Percentiles rank a stretch among this genome's conserved stretches.
phyloP scores from a whole-genome alignment of 169 alveolate species.

The Cyclospora cayetanensis region DNA sequence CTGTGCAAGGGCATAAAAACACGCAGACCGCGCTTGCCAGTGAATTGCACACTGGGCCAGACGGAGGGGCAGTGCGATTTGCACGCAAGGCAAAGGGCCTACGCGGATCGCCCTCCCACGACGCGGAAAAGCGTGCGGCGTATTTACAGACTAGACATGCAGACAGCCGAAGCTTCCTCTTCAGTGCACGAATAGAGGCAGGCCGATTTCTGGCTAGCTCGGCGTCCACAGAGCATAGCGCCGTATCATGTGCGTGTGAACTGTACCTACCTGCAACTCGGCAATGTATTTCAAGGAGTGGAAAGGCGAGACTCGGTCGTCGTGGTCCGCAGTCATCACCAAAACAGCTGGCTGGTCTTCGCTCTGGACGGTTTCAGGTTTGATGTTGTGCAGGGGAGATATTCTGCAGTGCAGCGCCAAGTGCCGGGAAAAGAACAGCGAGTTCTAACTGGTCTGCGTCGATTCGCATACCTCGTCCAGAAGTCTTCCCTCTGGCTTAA shows the following conservation, averaged over 20 bases:
- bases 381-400: slow-evolving; percentile 66
- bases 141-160: neutral
- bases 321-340: slow-evolving; percentile 68
- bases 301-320: slow-evolving; percentile 68
- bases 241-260: neutral
- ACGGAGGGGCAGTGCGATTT: too few relatives aligned
- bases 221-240: neutral
- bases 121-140: too few relatives aligned
- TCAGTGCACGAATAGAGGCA: too few relatives aligned
- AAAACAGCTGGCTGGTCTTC: slow-evolving; percentile 38
- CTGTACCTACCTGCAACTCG: slow-evolving; percentile 33
- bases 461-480: too few relatives aligned
- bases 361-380: neutral
- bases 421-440: too few relatives aligned
- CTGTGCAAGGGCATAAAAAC: neutral
- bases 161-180: neutral
- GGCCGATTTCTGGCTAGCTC: neutral
- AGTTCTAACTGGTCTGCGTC: too few relatives aligned
- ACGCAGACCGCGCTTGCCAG: too few relatives aligned
- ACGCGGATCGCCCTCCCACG: too few relatives aligned
- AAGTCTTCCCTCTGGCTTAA: too few relatives aligned
- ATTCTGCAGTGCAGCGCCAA: neutral
- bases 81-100: too few relatives aligned
- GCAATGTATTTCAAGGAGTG: slow-evolving; percentile 66
- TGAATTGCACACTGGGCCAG: too few relatives aligned